Percentiles rank a stretch among this genome's conserved stretches.
These are phyloP conservation scores for Fomitiporia mediterranea DNA, from an alignment of 1,284 basidiomycete species.

Conservation along the genomic window DNA sequence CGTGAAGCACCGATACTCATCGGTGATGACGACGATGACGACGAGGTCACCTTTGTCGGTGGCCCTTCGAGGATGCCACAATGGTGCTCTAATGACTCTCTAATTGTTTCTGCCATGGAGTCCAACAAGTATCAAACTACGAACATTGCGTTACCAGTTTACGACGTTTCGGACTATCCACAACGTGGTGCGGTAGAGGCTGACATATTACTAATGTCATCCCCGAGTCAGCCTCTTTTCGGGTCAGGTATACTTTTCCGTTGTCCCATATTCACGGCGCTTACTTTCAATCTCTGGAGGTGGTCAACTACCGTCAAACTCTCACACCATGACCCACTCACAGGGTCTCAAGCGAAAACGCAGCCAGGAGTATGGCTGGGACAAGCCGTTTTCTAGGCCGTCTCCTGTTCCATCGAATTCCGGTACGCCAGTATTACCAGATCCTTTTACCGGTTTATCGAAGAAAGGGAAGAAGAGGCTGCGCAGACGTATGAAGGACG, in stretches of 20 bases:
- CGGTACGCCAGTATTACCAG: not conserved
- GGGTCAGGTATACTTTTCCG: too few species aligned
- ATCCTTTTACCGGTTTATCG: not conserved
- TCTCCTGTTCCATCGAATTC: not conserved
- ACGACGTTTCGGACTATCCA: too few species aligned
- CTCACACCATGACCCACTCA: not conserved
- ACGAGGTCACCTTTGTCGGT: not conserved
- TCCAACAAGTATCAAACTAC: too few species aligned
- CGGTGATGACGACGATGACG: constrained; percentile 7
- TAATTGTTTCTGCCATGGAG: too few species aligned
- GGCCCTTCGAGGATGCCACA: not conserved
- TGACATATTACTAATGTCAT: not conserved
- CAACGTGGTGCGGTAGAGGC: not conserved
- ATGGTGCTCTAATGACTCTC: too few species aligned
- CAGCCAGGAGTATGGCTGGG: not conserved
- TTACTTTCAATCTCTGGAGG: too few species aligned
- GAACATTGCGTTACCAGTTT: too few species aligned
- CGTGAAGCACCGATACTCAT: not conserved
- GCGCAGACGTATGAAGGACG: not conserved
- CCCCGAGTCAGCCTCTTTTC: not conserved
- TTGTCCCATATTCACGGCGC: too few species aligned
- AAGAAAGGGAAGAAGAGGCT: not conserved
- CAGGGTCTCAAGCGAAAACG: constrained; percentile 5
- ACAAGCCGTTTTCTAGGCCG: not conserved
- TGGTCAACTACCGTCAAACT: not conserved